A percentile compares a stretch with the other conserved stretches of the same genome.
phyloP scores from a whole-genome alignment of 306 rosid genomes.

The Corylus heterophylla region DNA sequence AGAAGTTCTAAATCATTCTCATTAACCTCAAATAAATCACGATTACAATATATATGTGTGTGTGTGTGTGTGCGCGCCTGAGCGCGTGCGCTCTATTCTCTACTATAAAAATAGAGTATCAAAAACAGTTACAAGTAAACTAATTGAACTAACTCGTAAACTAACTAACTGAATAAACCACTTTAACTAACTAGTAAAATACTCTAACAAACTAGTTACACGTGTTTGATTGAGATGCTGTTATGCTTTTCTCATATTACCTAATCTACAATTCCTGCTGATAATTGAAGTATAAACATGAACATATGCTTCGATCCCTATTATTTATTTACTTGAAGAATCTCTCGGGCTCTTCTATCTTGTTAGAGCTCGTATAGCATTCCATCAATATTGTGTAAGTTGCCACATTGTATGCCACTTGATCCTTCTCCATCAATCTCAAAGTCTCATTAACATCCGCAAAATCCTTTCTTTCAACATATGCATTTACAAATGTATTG shows the following conservation, averaged over 20 bases:
- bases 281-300: constrained; percentile 66
- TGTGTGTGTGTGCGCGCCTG: no score
- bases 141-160: no score
- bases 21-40: no score
- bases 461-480: constrained; percentile 45
- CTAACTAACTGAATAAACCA: no score
- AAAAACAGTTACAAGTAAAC: no score
- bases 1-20: no score
- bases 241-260: constrained; percentile 60
- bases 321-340: constrained; percentile 57
- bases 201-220: no score
- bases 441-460: constrained; percentile 50
- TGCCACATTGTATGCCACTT: constrained; percentile 43
- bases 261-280: constrained; percentile 57
- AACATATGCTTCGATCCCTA: constrained; percentile 60
- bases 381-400: constrained; percentile 59
- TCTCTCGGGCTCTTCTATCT: constrained; percentile 54
- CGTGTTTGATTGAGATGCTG: no score
- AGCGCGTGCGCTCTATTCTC: no score
- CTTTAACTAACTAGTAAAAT: no score
- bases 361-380: constrained; percentile 47
- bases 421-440: constrained; percentile 56
- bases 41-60: no score
- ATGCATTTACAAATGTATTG: constrained; percentile 60
- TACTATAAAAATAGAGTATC: no score